Evolutionary conservation across 305 asterid species (phyloP).

Genomic region (Salvia sclarea): DNA sequence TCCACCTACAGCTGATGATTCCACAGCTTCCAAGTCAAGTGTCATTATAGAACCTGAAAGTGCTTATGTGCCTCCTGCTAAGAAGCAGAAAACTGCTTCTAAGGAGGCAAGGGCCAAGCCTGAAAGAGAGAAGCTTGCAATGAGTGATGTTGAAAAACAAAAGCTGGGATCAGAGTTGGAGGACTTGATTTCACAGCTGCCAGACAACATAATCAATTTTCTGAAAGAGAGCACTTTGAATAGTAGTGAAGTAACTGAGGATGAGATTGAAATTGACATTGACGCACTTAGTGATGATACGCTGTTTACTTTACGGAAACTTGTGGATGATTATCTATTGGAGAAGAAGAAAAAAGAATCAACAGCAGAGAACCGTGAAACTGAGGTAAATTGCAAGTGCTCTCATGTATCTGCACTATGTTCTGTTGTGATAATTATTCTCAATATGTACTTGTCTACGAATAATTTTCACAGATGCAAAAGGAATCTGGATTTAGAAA

Average conservation of each 20-base stretch:
- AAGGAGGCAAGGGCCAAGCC: conserved; percentile 44
- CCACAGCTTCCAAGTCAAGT: conserved; percentile 47
- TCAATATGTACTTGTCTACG: conserved; percentile 20
- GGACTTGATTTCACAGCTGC: conserved; percentile 55
- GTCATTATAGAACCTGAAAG: conserved; percentile 47
- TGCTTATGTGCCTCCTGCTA: conserved; percentile 50
- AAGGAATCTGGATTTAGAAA: conserved; percentile 56
- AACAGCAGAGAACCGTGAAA: conserved; percentile 38
- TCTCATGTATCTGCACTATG: conserved; percentile 9
- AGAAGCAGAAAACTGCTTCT: conserved; percentile 54
- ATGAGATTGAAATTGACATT: conserved; percentile 79
- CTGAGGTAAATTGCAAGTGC: conserved; percentile 48
- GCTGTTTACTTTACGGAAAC: conserved; percentile 56
- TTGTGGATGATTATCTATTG: conserved; percentile 54
- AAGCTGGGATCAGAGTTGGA: conserved; percentile 61
- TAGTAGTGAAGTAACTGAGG: conserved; percentile 52
- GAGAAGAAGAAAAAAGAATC: conserved; percentile 52
- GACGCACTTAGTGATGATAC: conserved; percentile 63
- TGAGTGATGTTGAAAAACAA: conserved; percentile 60
- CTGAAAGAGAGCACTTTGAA: conserved; percentile 52
- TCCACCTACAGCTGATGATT: conserved; percentile 41
- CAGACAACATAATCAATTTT: conserved; percentile 63
- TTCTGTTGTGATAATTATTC: conserved; percentile 3
- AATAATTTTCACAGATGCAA: conserved; percentile 44
- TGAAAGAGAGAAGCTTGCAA: conserved; percentile 45